Percentiles rank a stretch among this genome's conserved stretches.
Evolutionary conservation across 2,329 filamentous ascomycete genomes (phyloP).

Genomic region (Cordyceps sp.): DNA sequence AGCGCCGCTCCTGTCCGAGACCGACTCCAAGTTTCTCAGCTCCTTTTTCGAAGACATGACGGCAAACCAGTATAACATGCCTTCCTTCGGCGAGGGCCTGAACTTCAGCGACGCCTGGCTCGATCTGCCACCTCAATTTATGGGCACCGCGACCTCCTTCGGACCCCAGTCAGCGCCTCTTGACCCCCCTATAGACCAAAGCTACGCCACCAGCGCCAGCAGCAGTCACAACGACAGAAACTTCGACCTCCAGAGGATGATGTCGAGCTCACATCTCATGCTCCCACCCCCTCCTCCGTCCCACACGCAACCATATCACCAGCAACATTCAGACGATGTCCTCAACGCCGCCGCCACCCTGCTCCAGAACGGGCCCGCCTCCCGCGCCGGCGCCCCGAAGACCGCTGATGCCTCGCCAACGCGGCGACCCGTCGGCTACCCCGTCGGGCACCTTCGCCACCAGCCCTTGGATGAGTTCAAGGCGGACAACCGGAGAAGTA

Average conservation of each 20-base stretch:
- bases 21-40: conserved; percentile 40
- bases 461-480: conserved; percentile 25
- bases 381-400: conserved; percentile 8
- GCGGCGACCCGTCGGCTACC: conserved; percentile 14
- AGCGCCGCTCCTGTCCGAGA: conserved; percentile 47
- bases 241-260: too few relatives aligned
- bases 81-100: conserved; percentile 33
- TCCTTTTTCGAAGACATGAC: conserved; percentile 39
- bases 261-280: too few relatives aligned
- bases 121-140: conserved; percentile 45
- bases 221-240: too few relatives aligned
- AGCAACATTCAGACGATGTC: conserved; percentile 32
- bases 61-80: conserved; percentile 29
- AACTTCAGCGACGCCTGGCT: conserved; percentile 35
- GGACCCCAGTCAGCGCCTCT: conserved; percentile 32
- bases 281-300: conserved; percentile 11
- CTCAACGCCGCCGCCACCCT: conserved; percentile 37
- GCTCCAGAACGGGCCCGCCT: conserved; percentile 23
- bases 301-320: conserved; percentile 6
- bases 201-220: background rate
- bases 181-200: conserved; percentile 7
- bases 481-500: conserved; percentile 19
- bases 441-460: conserved; percentile 23
- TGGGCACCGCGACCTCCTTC: conserved; percentile 48
- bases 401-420: conserved; percentile 8